phyloP scores from a whole-genome alignment of 2,329 filamentous ascomycete species.

The Macrophomina pseudophaseolina region DNA sequence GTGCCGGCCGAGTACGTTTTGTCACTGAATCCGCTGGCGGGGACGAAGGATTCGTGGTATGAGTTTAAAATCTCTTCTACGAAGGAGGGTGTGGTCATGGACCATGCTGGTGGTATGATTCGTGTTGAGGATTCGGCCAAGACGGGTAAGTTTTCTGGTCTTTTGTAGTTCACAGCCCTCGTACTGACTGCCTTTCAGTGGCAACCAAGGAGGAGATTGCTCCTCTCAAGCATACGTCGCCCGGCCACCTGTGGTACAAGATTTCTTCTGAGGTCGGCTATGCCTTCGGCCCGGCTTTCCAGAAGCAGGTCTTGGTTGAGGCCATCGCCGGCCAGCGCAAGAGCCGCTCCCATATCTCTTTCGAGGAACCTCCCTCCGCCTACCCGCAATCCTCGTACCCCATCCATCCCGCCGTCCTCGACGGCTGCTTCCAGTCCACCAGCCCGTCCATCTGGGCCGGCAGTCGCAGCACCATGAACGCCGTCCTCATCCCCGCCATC shows the following conservation, averaged over 20 bases:
- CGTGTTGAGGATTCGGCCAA: conserved; percentile 24
- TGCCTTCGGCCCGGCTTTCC: conserved; percentile 34
- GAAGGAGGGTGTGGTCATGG: conserved; percentile 25
- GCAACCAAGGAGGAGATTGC: background rate
- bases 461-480: conserved; percentile 28
- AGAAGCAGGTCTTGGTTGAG: conserved; percentile 29
- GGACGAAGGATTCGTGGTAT: conserved; percentile 28
- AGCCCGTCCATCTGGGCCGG: conserved; percentile 32
- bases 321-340: conserved; percentile 19
- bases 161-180: too few species aligned
- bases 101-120: conserved; percentile 34
- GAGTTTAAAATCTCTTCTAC: conserved; percentile 33
- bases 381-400: conserved; percentile 36
- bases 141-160: background rate
- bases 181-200: background rate
- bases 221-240: conserved; percentile 27
- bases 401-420: conserved; percentile 42
- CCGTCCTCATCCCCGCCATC: conserved; percentile 30
- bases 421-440: conserved; percentile 38
- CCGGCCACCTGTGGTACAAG: conserved; percentile 33
- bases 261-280: conserved; percentile 31
- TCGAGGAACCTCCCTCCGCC: conserved; percentile 30
- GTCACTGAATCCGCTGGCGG: conserved; percentile 27
- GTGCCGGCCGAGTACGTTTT: conserved; percentile 32
- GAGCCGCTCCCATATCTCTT: conserved; percentile 28